These are phyloP conservation scores for Angophora floribunda DNA, from an alignment of 345 rosid species.

Conservation along the genomic window DNA sequence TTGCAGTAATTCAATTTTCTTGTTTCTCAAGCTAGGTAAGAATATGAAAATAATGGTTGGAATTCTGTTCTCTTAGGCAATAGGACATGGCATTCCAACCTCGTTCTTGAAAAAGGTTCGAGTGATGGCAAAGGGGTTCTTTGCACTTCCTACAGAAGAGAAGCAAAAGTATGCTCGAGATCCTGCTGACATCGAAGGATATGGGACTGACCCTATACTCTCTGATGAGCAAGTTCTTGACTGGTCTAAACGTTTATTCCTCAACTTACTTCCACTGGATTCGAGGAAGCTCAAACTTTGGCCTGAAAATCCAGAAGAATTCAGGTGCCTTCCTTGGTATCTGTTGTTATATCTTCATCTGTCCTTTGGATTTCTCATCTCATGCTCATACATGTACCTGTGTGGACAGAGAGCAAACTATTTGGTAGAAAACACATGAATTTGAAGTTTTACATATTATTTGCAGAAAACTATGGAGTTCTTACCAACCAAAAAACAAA, in stretches of 20 bases:
- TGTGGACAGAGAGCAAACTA: background rate
- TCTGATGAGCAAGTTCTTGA: conserved; percentile 21
- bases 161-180: conserved; percentile 14
- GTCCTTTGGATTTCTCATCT: background rate
- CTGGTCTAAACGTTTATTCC: conserved; percentile 25
- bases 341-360: background rate
- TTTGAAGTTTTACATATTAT: background rate
- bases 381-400: background rate
- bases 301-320: conserved; percentile 16
- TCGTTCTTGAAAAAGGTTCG: conserved; percentile 10
- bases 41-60: background rate
- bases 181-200: conserved; percentile 17
- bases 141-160: conserved; percentile 15
- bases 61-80: conserved; percentile 1
- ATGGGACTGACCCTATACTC: conserved; percentile 19
- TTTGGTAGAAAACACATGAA: background rate
- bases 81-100: conserved; percentile 25
- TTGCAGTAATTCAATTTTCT: too few relatives aligned
- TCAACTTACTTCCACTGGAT: conserved; percentile 11
- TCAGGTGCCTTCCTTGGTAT: conserved; percentile 1
- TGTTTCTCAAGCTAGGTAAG: background rate
- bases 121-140: conserved; percentile 8
- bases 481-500: too few relatives aligned
- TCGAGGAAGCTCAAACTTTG: conserved; percentile 8
- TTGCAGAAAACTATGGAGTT: background rate